Base-by-base conservation (phyloP, 2,329 filamentous ascomycete genomes). In the Claviceps africana region DNA sequence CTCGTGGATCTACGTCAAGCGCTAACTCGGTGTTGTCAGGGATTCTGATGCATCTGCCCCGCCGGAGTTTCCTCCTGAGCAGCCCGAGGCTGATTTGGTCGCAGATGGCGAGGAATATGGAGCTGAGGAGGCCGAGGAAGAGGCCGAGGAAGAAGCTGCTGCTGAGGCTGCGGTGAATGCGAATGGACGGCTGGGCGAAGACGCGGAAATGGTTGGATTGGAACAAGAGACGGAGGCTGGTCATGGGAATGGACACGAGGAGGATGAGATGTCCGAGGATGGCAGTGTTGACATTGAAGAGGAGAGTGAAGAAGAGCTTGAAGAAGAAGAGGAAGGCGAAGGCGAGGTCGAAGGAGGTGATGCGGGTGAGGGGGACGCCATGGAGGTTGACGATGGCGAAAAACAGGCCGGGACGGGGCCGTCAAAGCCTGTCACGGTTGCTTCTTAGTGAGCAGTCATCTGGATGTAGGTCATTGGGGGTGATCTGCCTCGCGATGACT, bases 21-120 rank as follows among this genome's bases (percentile, higher is more conserved):
- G 42, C 49, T 51, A 28, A 51, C 31, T 19, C 6, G 13, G 21
- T 45, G 42, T 21, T 45, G 42, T 21, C 57, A 96, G 90, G 90
- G 93, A 98, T 65, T 93, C 88, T n/a, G 93, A 98, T 64, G 91
- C 90, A 58, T 93, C 89, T 66, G 93, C 93, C 31, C 93, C 93
- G 2, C 83, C 93, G 57, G 91, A 98, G 70, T 98, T 88, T 68
- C 93, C 93, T 31, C 94, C 93, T 56, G 93, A 98, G 67, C 93
- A 98, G 72, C 93, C 93, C 43, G 93, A 98, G 67, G 93, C 90
- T 51, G 94, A 98, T 64, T 77, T 85, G 45, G 77, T 80, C 50
- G 85, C 85, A 44, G 91, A 96, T 60, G 93, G 95, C 60, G 85
- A 86, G 28, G 81, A 86, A 59, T 98, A 98, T 64, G 93, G 91